Evolutionary conservation across 2,329 filamentous ascomycete genomes (phyloP), one percentile per base, ranked within the genome.

Genomic region (Colletotrichum caudatum): DNA sequence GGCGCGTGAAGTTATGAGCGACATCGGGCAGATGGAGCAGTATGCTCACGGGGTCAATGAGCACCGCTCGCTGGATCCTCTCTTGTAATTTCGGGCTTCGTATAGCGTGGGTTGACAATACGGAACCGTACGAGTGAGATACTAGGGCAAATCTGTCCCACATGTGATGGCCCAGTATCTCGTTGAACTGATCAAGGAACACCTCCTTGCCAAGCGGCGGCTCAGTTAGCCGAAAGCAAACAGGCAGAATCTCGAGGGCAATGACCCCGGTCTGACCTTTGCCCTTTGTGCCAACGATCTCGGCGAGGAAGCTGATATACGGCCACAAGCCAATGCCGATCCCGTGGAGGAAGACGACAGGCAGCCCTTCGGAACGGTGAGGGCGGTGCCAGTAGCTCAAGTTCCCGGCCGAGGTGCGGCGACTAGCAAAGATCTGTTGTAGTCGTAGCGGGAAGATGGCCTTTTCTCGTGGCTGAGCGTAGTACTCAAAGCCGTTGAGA

Each of bases 21-120:
- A 93, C 90, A 72, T 92, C 85, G 1, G 91, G 91, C 46, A 92
- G 84, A 77, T 94, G 91, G 44, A 94, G 83, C 66, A 93, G 80
- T 65, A 93, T 85, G 33, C 87, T 89, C 12, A 93, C 89, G 0
- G 92, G 92, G 76, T 93, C 87, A 64, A 88, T 80, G 50, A 88
- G 80, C 33, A 87, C 79, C 7, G 83, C 76, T 0, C 83, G 82
- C 8, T 77, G 84, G 20, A 92, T 84, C 18, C 89, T 84, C 3
- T 87, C 78, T 46, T 85, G 80, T 1, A 90, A 78, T 1, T 73
- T 75, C 0, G 84, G 78, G 33, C 85, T 83, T 35, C 84, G 84
- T 16, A 93, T 81, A 62, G 93, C 83, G 76, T 92, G 89, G 0
- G 90, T 88, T 46, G 88, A 86, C 58, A 92, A 81, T 14, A 90